Evolutionary conservation across 345 rosid species (phyloP), one percentile per base, ranked within the genome.

Genomic region (Pseudoturritis turrita): DNA sequence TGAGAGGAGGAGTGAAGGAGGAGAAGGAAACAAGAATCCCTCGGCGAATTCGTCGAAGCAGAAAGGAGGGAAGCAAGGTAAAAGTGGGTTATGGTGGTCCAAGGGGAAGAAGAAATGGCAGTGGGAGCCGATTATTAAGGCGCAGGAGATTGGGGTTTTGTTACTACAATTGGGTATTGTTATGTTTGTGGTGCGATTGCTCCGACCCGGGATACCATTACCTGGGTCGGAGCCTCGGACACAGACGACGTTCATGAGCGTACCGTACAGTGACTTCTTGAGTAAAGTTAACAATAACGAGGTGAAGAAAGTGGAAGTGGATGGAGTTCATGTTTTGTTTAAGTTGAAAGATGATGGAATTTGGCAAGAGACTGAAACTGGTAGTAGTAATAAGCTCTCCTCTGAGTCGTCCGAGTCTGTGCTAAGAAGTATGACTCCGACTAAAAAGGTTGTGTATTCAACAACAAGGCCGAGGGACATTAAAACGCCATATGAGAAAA

Each of bases 181-280:
- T 56, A 81, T 89, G 89, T 86, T 87, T 43, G 96, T 87, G 28
- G 82, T 88, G 92, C 80, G 98, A 78, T 75, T 91, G 80, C 88
- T 95, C 29, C 86, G 98, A 3, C 96, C 92, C 1, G 96, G 93
- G 11, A 79, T 91, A 25, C 91, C 94, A 1, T 78, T 89, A 25
- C 98, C 96, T 0, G 96, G 98, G 2, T 85, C 92, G 9, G 97
- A 95, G 76, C 96, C 96, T 0, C 78, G 89, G 31, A 80, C 81
- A 1, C 94, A 85, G 23, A 85, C 92, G 6, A 82, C 81, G 12
- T 80, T 85, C 18, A 56, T 88, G 28, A 83, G 85, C 41, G 97
- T 95, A 2, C 98, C 99, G 8, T 95, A 91, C 66, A 91, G 97
- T 58, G 97, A 88, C 2, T 95, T 95, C 51, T 80, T 95, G 72